phyloP scores from a whole-genome alignment of 2,329 filamentous ascomycete species.

The Penicillium occitanis region DNA sequence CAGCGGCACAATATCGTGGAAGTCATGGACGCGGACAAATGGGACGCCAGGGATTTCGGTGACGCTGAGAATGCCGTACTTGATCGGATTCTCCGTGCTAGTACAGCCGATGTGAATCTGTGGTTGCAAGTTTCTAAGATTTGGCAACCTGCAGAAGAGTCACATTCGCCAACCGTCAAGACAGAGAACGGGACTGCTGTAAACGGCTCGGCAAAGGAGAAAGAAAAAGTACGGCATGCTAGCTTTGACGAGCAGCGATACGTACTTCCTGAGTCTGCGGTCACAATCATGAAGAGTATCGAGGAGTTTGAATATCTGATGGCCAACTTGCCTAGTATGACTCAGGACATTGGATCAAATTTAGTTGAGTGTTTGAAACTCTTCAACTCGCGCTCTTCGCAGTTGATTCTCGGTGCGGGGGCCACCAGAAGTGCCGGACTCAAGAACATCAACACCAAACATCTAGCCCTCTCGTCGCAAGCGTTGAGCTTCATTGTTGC shows the following conservation, averaged over 20 bases:
- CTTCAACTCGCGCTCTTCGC: conserved; percentile 95
- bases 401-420: conserved; percentile 91
- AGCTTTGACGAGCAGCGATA: conserved; percentile 81
- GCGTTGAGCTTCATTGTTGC: conserved; percentile 83
- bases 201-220: conserved; percentile 44
- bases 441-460: conserved; percentile 94
- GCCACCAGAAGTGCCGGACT: conserved; percentile 84
- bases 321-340: conserved; percentile 83
- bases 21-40: conserved; percentile 61
- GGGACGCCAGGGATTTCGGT: conserved; percentile 65
- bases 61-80: conserved; percentile 53
- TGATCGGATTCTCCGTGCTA: conserved; percentile 56
- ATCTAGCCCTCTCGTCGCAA: conserved; percentile 87
- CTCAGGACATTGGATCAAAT: conserved; percentile 73
- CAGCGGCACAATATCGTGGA: conserved; percentile 59
- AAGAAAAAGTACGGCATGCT: conserved; percentile 69
- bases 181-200: conserved; percentile 39
- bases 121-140: conserved; percentile 56
- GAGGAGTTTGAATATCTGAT: conserved; percentile 81
- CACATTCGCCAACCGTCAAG: conserved; percentile 25
- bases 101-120: conserved; percentile 57
- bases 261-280: conserved; percentile 79
- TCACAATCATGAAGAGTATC: conserved; percentile 77
- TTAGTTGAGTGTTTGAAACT: conserved; percentile 84
- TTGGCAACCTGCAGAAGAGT: conserved; percentile 45